phyloP scores from a whole-genome alignment of 768 basidiomycete species.

The Asterophora lycoperdoides region DNA sequence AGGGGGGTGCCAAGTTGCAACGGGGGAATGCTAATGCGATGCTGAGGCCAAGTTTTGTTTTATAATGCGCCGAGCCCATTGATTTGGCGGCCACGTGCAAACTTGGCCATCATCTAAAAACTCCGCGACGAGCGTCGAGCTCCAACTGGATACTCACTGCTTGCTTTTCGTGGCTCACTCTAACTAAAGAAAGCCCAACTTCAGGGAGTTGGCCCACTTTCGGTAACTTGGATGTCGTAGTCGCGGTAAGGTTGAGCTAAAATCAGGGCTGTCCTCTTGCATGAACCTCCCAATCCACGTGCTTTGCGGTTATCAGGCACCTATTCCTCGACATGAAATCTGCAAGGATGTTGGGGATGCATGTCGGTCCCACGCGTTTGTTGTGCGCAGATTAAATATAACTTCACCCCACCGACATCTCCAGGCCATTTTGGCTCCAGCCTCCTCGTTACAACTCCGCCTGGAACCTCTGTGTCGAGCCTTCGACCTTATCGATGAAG shows the following conservation, averaged over 20 bases:
- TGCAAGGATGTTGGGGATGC: background rate
- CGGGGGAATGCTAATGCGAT: background rate
- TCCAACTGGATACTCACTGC: background rate
- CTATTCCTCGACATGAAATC: background rate
- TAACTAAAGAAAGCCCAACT: background rate
- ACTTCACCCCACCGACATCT: no score
- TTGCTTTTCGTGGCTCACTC: background rate
- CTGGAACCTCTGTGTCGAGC: no score
- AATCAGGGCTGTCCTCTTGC: slow-evolving; percentile 5
- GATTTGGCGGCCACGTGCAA: slow-evolving; percentile 16
- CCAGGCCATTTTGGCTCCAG: no score
- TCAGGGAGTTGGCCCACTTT: background rate
- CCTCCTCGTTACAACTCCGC: no score
- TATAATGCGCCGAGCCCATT: slow-evolving; percentile 20
- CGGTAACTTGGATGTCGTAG: background rate
- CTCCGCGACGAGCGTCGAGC: background rate
- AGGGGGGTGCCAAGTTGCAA: background rate
- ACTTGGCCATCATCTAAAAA: background rate
- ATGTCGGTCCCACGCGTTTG: no score
- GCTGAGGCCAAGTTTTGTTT: slow-evolving; percentile 9
- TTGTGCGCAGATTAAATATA: no score
- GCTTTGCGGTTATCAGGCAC: slow-evolving; percentile 2
- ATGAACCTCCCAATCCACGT: slow-evolving; percentile 6
- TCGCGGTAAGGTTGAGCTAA: background rate
- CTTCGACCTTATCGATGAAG: no score